phyloP scores from a whole-genome alignment of 192 early-diverging fungal species.

The Podila horticola region DNA sequence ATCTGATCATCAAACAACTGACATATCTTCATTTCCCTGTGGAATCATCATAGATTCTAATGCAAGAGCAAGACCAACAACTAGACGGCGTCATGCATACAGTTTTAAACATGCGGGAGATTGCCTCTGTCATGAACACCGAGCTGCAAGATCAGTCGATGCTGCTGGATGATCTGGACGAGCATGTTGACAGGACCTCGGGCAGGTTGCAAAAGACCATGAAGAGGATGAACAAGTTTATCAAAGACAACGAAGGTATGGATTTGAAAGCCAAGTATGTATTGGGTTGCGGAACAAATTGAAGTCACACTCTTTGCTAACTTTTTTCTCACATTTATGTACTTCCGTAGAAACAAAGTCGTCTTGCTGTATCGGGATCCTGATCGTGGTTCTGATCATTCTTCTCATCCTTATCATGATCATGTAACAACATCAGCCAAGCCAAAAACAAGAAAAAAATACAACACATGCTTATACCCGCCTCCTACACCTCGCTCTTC shows the following conservation, averaged over 20 bases:
- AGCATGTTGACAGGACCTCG: slow-evolving; percentile 60
- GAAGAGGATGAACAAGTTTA: slow-evolving; percentile 61
- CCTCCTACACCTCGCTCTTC: too few species aligned
- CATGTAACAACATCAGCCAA: slow-evolving; percentile 24
- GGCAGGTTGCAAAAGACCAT: slow-evolving; percentile 58
- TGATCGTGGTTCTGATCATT: slow-evolving; percentile 65
- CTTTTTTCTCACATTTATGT: not conserved
- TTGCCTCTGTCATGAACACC: slow-evolving; percentile 63
- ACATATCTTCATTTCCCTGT: not conserved
- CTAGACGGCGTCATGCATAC: slow-evolving; percentile 66
- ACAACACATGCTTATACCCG: too few species aligned
- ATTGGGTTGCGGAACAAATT: not conserved
- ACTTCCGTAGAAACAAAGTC: slow-evolving; percentile 59
- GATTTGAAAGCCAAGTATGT: not conserved
- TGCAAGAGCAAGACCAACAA: slow-evolving; percentile 69
- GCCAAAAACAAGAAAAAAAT: too few species aligned
- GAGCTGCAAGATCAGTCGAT: slow-evolving; percentile 67
- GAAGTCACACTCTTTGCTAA: not conserved
- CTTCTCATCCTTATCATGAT: slow-evolving; percentile 62
- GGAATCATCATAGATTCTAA: slow-evolving; percentile 50
- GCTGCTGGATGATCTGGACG: slow-evolving; percentile 66
- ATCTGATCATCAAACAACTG: not conserved
- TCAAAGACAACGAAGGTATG: slow-evolving; percentile 69
- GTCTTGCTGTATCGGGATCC: slow-evolving; percentile 60
- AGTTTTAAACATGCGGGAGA: slow-evolving; percentile 65